Evolutionary conservation across 371 early-diverging fungal species (phyloP), one percentile per base, ranked within the genome.

Genomic region (Phascolomyces articulosus): DNA sequence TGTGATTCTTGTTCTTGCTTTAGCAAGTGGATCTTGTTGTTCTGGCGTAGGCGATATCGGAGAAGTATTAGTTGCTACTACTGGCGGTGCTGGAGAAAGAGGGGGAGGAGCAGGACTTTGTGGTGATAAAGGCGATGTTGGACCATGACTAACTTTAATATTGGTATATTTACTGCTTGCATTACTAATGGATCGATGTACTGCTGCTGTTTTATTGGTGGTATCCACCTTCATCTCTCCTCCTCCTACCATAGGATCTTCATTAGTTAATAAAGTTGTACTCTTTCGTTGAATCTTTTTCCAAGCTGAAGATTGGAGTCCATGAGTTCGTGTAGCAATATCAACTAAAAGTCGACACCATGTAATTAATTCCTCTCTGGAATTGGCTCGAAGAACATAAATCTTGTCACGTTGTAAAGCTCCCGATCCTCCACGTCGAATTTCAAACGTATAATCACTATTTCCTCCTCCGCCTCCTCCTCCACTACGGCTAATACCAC

Each of bases 341-440:
- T 67, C 64, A 13, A 58, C 53, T 24, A 71, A 21, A 4, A 62
- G 23, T 8, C 64, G 63, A 40, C 64, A 57, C 71, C 71, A 71
- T 7, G 31, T 34, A 8, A 66, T 20, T 10, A 58, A 21, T 9
- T 66, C 71, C 18, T 63, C 41, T 16, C 64, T 48, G 0, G 60
- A 41, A 21, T 41, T 48, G 16, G 56, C 66, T 20, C 51, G 53
- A 58, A 71, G 51, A 6, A 61, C 26, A 41, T 63, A 64, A 0
- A 40, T 41, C 20, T 71, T 71, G 29, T 64, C 67, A 15, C 60
- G 60, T 18, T 58, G 47, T 3, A 58, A 40, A 15, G 62, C 40
- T 20, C 58, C 56, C 6, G 68, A 7, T 41, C n/a, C n/a, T n/a
- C n/a, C n/a, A n/a, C 57, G 51, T 40, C 53, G 47, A 31, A 66